phyloP scores from a whole-genome alignment of 2,329 filamentous ascomycete genomes.

The Microcera coccophila region DNA sequence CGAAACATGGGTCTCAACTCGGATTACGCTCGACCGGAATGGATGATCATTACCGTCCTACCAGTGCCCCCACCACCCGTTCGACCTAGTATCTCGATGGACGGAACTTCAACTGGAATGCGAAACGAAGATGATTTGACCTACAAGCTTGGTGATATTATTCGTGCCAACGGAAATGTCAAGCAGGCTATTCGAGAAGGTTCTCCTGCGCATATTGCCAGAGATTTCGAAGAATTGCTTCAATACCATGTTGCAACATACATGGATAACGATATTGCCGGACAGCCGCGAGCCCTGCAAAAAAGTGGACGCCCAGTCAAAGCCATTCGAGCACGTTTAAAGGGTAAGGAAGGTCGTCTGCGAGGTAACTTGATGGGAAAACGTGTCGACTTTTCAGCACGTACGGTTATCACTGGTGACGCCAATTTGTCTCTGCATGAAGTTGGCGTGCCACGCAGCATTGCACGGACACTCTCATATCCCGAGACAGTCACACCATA shows the following conservation, averaged over 20 bases:
- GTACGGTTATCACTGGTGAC: constrained; percentile 99
- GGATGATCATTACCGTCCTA: constrained; percentile 95
- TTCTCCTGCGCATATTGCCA: constrained; percentile 83
- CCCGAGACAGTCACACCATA: constrained; percentile 96
- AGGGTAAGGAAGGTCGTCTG: constrained; percentile 97
- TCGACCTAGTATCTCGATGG: constrained; percentile 93
- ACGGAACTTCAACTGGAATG: constrained; percentile 86
- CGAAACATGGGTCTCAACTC: constrained; percentile 85
- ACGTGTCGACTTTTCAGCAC: constrained; percentile 97
- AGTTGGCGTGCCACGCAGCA: constrained; percentile 92
- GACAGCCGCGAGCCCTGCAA: constrained; percentile 88
- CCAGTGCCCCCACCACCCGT: constrained; percentile 95
- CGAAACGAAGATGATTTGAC: constrained; percentile 98
- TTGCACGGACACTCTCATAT: constrained; percentile 89
- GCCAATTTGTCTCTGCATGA: constrained; percentile 95
- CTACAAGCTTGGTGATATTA: constrained; percentile 97
- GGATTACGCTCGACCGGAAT: constrained; percentile 93
- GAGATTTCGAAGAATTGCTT: constrained; percentile 85
- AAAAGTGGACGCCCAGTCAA: constrained; percentile 97
- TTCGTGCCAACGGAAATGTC: constrained; percentile 94
- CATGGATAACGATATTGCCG: constrained; percentile 99
- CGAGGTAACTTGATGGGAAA: constrained; percentile 99
- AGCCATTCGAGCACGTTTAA: constrained; percentile 91
- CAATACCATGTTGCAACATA: constrained; percentile 99
- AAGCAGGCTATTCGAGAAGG: constrained; percentile 87